Evolutionary conservation across 495 filamentous ascomycete genomes (phyloP), one percentile per base, ranked within the genome.

Genomic region (Lepraria neglecta): DNA sequence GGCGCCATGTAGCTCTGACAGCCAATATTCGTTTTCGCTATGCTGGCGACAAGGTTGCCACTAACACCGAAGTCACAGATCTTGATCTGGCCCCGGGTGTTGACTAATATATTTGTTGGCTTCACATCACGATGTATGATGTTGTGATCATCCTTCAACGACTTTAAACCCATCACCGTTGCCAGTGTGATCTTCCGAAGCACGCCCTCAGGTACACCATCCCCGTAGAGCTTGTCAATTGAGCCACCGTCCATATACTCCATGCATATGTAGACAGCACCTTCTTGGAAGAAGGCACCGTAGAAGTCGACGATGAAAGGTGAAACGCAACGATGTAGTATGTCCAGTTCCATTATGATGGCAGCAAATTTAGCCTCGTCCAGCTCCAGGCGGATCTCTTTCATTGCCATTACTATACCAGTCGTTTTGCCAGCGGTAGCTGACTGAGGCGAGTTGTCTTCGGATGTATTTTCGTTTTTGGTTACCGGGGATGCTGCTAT

Each of bases 1-100:
- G 94, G 94, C 0, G 94, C 94, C 94, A 99, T 99, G 76, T 99
- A 99, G 73, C 91, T 96, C 72, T 99, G 94, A 69, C 94, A 99
- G 24, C 94, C 94, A 65, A 99, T 99, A 70, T 99, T 99, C 27
- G 94, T 99, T 74, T 96, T 97, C 27, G 94, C 94, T 65, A 97
- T 97, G 75, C 90, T 95, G 4, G 94, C 92, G 24, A 99, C 94
- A 14, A 99, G 75, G 68, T 99, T 99, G 42, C 94, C 94, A 56
- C 89, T 94, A 12, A 99, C 94, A 67, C 94, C 94, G 70, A 99
- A 99, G 73, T 99, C 94, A 74, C 94, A 99, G 54, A 99, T 95
- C 74, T 99, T 99, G 73, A 97, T 79, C 69, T 97, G 91, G 3
- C 94, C 94, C 51, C 82, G 79, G 15, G 84, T 88, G 73, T 97